Conservation (phyloP, 1,284 basidiomycete genomes). For the Ustilago shanxiensis region DNA sequence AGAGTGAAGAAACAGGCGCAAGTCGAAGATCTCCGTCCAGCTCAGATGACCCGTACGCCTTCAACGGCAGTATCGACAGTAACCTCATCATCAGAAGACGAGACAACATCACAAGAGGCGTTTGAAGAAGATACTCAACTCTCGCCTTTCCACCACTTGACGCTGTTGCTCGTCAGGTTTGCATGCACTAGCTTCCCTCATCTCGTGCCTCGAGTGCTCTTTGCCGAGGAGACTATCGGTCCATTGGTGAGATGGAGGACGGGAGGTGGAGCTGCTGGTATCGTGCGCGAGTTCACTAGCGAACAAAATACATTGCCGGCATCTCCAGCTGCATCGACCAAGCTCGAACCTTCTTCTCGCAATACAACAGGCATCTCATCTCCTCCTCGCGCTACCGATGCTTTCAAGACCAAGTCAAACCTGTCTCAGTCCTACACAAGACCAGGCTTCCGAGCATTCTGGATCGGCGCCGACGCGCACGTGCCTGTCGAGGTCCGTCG, state of each 20-base stretch:
- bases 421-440: constrained; percentile 12
- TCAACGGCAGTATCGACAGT: constrained; percentile 8
- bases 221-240: constrained; percentile 67
- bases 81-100: constrained; percentile 32
- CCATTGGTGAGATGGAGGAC: constrained; percentile 67
- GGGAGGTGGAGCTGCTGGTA: constrained; percentile 58
- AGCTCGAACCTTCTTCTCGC: constrained; percentile 5
- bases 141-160: constrained; percentile 65
- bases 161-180: constrained; percentile 61
- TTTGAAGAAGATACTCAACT: constrained; percentile 40
- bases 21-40: background rate
- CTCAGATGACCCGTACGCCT: constrained; percentile 5
- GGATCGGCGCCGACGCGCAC: constrained; percentile 59
- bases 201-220: constrained; percentile 63
- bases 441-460: constrained; percentile 61
- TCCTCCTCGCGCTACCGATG: background rate
- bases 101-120: constrained; percentile 15
- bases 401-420: background rate
- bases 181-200: constrained; percentile 65
- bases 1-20: background rate
- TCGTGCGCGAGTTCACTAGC: constrained; percentile 55
- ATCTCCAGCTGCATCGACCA: background rate
- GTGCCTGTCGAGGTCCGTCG: constrained; percentile 40
- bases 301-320: constrained; percentile 6
- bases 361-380: constrained; percentile 5